Evolutionary conservation across 2,329 filamentous ascomycete genomes (phyloP), one percentile per base, ranked within the genome.

Genomic region (Botrytis squamosa): DNA sequence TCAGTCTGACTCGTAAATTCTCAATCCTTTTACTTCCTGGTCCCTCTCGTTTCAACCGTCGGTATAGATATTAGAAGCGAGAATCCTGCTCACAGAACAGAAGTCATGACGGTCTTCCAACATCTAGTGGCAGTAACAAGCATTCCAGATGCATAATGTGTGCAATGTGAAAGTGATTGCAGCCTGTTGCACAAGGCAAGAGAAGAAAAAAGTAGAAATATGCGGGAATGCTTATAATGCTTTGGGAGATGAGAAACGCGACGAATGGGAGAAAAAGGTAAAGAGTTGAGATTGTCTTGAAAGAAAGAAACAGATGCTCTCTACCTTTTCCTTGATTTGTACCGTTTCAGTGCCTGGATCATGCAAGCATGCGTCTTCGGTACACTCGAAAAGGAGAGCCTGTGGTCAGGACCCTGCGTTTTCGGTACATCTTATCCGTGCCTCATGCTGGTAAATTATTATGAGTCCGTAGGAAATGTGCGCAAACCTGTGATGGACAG

Each of bases 1-100:
- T 62, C 36, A 0, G 12, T 40, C 36, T 16, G 25, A 14, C 36
- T 5, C 36, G 25, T 63, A 25, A 14, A 29, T 16, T 29, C 20
- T 9, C 36, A 63, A 22, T 14, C 10, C 12, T 8, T 42, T 18
- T 14, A 4, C 1, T 14, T 18, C 4, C 1, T 14, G 0, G 0
- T 3, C 29, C 14, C 14, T 18, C 38, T 63, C 60, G 14, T 63
- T 63, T 18, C 25, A 20, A n/a, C 25, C 29, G 6, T 2, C 25
- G 16, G 1, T n/a, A 42, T 6, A 16, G 38, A 63, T 42, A 29
- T 14, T n/a, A 2, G 25, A 42, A 18, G 38, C 25, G 25, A 63
- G 25, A 25, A 38, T 63, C 2, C 4, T 42, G 38, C 60, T n/a
- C 22, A 42, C n/a, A n/a, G 44, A 12, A 6, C 7, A 33, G 18